Percentiles rank a stretch among this genome's conserved stretches.
Evolutionary conservation across 163 green algal species (phyloP).

Genomic region (Chlorella variabilis): DNA sequence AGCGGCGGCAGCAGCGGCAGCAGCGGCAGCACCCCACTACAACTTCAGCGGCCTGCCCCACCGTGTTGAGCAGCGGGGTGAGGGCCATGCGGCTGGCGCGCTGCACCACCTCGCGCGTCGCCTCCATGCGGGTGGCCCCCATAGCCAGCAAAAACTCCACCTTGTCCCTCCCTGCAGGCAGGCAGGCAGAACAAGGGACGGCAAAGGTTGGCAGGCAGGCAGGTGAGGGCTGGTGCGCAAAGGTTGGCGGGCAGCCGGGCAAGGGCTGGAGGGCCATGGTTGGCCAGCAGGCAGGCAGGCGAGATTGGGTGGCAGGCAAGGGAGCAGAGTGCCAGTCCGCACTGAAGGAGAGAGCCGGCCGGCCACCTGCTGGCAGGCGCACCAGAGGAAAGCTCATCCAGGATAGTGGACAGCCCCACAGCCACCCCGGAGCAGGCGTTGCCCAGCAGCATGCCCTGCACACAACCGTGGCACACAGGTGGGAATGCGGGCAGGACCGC

Average conservation of each 20-base stretch:
- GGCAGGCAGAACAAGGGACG: too few species aligned
- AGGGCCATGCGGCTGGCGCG: conserved; percentile 64
- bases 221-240: neutral
- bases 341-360: too few species aligned
- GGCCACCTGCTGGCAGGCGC: too few species aligned
- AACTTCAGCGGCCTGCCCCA: conserved; percentile 7
- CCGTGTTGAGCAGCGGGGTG: conserved; percentile 85
- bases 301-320: too few species aligned
- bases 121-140: conserved; percentile 79
- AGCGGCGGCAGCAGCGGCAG: too few species aligned
- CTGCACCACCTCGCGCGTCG: conserved; percentile 56
- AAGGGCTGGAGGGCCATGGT: too few species aligned
- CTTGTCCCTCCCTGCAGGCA: conserved; percentile 59
- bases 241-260: too few species aligned
- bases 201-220: neutral
- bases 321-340: too few species aligned
- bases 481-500: too few species aligned
- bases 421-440: conserved; percentile 83
- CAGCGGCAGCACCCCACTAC: too few species aligned
- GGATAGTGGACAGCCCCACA: conserved; percentile 74
- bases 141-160: conserved; percentile 82
- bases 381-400: conserved; percentile 80
- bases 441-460: conserved; percentile 90
- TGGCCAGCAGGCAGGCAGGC: neutral
- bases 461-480: conserved; percentile 19